phyloP scores from a whole-genome alignment of 495 filamentous ascomycete species.

The Xylaria venustula region DNA sequence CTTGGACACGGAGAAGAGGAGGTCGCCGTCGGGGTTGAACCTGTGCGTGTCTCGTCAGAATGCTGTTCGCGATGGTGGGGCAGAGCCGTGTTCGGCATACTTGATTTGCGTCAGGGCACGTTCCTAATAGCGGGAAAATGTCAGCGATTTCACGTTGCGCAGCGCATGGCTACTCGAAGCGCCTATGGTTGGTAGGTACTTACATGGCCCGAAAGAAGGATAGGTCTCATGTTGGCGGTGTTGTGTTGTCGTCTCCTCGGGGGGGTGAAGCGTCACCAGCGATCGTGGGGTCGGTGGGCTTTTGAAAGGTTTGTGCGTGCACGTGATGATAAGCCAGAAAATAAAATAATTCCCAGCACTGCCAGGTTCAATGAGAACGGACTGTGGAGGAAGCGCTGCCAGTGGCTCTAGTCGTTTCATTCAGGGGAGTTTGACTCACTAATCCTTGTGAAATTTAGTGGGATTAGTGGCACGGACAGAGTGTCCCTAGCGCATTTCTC shows the following conservation, averaged over 20 bases:
- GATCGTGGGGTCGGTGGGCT: conserved; percentile 27
- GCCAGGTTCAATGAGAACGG: no score
- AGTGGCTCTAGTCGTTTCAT: background rate
- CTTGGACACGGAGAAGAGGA: conserved; percentile 96
- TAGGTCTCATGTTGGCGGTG: conserved; percentile 76
- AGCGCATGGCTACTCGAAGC: conserved; percentile 16
- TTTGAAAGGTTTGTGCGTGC: conserved; percentile 29
- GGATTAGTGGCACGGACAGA: background rate
- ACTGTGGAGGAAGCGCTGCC: background rate
- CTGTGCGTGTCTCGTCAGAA: conserved; percentile 37
- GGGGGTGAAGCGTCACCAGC: conserved; percentile 17
- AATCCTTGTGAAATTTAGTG: conserved; percentile 1
- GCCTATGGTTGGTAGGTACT: conserved; percentile 41
- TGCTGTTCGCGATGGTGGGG: conserved; percentile 18
- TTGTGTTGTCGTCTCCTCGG: conserved; percentile 10
- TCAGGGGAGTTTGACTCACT: conserved; percentile 2
- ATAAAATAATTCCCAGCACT: background rate
- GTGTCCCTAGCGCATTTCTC: background rate
- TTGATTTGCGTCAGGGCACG: conserved; percentile 98
- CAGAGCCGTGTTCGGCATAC: conserved; percentile 44
- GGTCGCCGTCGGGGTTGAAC: conserved; percentile 94
- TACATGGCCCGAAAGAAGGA: conserved; percentile 86
- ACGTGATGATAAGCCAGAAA: conserved; percentile 17
- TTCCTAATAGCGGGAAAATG: conserved; percentile 55
- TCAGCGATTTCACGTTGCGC: background rate